Conservation (phyloP, 2,329 filamentous ascomycete species). For the Celoporthe dispersa region DNA sequence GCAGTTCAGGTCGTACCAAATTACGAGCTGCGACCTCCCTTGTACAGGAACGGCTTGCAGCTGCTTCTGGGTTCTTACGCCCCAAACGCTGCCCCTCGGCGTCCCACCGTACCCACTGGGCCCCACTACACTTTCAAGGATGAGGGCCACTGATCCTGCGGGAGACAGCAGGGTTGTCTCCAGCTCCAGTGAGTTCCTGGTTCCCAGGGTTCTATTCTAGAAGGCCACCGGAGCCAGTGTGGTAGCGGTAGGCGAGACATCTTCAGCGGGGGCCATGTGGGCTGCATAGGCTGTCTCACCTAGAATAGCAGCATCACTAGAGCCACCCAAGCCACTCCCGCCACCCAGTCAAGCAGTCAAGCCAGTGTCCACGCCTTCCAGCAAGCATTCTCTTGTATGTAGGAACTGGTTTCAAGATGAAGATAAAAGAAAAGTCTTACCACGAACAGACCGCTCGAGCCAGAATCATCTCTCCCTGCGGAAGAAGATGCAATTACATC, state of each 20-base stretch:
- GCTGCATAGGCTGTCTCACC: constrained; percentile 13
- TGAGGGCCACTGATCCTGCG: background rate
- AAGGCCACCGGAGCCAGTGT: constrained; percentile 3
- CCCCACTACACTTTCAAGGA: background rate
- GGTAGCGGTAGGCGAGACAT: background rate
- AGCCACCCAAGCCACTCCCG: background rate
- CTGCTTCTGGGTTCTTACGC: background rate
- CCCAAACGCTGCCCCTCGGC: constrained; percentile 8
- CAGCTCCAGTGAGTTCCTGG: background rate
- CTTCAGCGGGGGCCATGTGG: background rate
- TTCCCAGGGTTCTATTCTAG: background rate
- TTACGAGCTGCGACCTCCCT: constrained; percentile 17
- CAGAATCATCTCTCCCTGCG: no score
- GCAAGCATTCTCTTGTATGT: background rate
- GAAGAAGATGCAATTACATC: background rate
- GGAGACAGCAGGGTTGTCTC: background rate
- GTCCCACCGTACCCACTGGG: background rate
- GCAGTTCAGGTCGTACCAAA: constrained; percentile 9
- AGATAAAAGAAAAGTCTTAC: no score
- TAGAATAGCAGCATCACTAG: constrained; percentile 13
- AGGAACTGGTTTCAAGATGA: no score
- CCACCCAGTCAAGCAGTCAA: background rate
- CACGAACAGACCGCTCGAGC: no score
- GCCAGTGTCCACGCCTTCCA: no score
- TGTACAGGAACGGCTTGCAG: constrained; percentile 2